Evolutionary conservation across 352 stramenopile species (phyloP).

Genomic region (Blastocystis sp.): DNA sequence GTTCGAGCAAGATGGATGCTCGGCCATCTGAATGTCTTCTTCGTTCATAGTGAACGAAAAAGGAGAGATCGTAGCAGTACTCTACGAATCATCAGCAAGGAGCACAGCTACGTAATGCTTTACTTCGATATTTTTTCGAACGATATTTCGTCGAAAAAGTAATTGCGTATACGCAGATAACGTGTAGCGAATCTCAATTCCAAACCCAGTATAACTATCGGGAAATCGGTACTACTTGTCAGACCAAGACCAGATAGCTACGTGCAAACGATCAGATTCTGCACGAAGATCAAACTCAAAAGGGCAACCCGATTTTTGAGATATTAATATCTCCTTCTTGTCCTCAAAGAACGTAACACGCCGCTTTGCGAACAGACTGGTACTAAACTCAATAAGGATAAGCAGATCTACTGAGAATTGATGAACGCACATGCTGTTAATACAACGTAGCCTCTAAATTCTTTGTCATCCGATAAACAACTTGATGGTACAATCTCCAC

Average conservation of each 20-base stretch:
- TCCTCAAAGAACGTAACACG: not conserved
- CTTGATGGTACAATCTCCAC: not conserved
- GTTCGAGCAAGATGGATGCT: not conserved
- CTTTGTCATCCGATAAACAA: not conserved
- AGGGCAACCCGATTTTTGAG: not conserved
- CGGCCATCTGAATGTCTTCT: not conserved
- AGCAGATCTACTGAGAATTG: not conserved
- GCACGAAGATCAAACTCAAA: not conserved
- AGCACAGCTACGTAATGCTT: not conserved
- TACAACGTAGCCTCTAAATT: not conserved
- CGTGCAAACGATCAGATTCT: not conserved
- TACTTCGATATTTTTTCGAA: not conserved
- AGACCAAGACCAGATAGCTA: not conserved
- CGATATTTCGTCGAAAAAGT: not conserved
- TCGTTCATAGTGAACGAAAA: not conserved
- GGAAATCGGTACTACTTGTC: not conserved
- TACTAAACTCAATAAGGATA: not conserved
- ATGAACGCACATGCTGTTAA: not conserved
- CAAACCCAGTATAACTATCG: not conserved
- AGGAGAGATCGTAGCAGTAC: not conserved
- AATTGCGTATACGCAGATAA: not conserved
- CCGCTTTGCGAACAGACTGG: not conserved
- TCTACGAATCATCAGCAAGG: not conserved
- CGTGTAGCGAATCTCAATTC: not conserved
- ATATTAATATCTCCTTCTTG: not conserved